These are phyloP conservation scores for Dactylonectria macrodidyma DNA, from an alignment of 2,329 filamentous ascomycete genomes.

Conservation along the genomic window DNA sequence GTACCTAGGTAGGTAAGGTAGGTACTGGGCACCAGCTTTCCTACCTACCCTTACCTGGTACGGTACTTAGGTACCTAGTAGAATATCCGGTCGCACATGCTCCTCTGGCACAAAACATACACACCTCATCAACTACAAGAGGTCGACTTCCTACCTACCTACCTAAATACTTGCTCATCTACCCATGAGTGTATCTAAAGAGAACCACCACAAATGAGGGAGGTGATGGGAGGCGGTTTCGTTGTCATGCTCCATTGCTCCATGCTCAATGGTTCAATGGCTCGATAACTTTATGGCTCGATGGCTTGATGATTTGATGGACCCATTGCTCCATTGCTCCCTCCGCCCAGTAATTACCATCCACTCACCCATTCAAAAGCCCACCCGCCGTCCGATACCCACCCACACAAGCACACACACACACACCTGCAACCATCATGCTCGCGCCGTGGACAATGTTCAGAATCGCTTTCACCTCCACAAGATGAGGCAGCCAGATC, in stretches of 20 bases:
- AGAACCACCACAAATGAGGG: conserved; percentile 23
- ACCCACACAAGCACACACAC: conserved; percentile 9
- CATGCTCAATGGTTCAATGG: conserved; percentile 24
- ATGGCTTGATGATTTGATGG: conserved; percentile 32
- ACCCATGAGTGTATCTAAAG: conserved; percentile 3
- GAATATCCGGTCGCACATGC: background rate
- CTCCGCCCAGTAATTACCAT: conserved; percentile 10
- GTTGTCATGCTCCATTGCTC: conserved; percentile 15
- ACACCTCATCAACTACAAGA: conserved; percentile 34
- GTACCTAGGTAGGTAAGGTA: background rate
- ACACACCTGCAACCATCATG: background rate
- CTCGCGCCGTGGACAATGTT: conserved; percentile 2
- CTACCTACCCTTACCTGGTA: too few relatives aligned
- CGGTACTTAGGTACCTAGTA: too few relatives aligned
- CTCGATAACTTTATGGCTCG: conserved; percentile 19
- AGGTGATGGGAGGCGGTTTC: background rate
- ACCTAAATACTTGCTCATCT: too few relatives aligned
- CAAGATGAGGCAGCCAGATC: background rate
- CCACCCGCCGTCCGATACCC: background rate
- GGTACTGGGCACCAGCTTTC: too few relatives aligned
- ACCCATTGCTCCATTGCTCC: conserved; percentile 24
- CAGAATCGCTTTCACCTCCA: background rate
- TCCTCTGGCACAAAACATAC: conserved; percentile 40
- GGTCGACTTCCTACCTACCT: too few relatives aligned
- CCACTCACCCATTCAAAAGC: conserved; percentile 19